These are phyloP conservation scores for Penicillium sclerotiorum DNA, from an alignment of 2,329 filamentous ascomycete species.

Conservation along the genomic window DNA sequence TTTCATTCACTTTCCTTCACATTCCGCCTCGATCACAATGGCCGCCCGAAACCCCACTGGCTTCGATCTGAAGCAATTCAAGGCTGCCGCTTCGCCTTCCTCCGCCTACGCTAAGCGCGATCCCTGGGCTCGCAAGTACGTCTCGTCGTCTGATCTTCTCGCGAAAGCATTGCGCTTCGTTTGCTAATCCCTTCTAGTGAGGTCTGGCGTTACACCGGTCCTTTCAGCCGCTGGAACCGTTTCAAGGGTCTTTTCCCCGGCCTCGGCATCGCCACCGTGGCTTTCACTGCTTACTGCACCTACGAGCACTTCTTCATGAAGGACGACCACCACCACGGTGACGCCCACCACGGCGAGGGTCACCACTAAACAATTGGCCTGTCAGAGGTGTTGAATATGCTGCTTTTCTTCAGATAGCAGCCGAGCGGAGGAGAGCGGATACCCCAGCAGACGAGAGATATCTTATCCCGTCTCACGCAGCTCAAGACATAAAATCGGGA, in stretches of 20 bases:
- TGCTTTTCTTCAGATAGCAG: constrained; percentile 10
- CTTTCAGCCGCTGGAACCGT: constrained; percentile 84
- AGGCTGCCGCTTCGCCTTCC: constrained; percentile 65
- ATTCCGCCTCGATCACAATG: constrained; percentile 45
- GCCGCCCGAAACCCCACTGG: constrained; percentile 74
- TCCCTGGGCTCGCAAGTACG: constrained; percentile 66
- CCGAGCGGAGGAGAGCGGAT: constrained; percentile 26
- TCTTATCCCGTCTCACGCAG: constrained; percentile 15
- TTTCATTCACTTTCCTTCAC: constrained; percentile 1
- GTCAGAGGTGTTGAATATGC: constrained; percentile 11
- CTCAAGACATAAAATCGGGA: constrained; percentile 12
- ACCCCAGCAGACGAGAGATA: constrained; percentile 23
- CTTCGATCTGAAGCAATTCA: constrained; percentile 84
- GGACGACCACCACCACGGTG: constrained; percentile 62
- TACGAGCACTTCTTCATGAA: constrained; percentile 87
- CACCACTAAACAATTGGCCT: constrained; percentile 55
- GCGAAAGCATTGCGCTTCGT: constrained; percentile 7
- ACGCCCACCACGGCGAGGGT: constrained; percentile 52
- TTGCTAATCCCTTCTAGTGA: constrained; percentile 63
- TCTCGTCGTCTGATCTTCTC: neutral
- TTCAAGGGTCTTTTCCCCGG: constrained; percentile 87
- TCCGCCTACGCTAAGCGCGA: constrained; percentile 55
- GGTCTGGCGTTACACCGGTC: constrained; percentile 89
- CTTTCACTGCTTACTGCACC: constrained; percentile 84
- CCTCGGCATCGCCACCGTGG: constrained; percentile 86